Percentiles rank a stretch among this genome's conserved stretches.
phyloP scores from a whole-genome alignment of 2,329 filamentous ascomycete genomes.

The Colletotrichum paranaense region DNA sequence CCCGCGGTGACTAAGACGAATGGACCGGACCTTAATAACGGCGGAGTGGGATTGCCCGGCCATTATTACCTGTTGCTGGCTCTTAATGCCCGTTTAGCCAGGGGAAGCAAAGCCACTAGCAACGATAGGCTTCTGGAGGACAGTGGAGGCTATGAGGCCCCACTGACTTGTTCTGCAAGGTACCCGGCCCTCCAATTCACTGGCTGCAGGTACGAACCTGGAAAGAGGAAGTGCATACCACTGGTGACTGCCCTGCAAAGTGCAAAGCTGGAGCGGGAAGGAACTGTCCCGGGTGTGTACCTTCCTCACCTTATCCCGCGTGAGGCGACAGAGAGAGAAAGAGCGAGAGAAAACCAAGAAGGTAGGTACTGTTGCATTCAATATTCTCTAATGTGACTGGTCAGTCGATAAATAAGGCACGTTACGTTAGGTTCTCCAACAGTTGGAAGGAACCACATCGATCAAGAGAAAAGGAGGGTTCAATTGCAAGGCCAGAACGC shows the following conservation, averaged over 20 bases:
- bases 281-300: background rate
- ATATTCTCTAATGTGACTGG: background rate
- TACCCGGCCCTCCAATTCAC: slow-evolving; percentile 33
- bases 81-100: slow-evolving; percentile 10
- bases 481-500: slow-evolving; percentile 1
- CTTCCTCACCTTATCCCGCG: background rate
- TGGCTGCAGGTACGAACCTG: background rate
- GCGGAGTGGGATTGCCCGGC: slow-evolving; percentile 1
- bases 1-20: background rate
- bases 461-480: background rate
- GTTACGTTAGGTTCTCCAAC: background rate
- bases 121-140: slow-evolving; percentile 32
- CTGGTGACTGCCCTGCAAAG: too few species aligned
- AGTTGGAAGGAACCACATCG: background rate
- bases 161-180: slow-evolving; percentile 28
- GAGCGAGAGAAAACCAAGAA: background rate
- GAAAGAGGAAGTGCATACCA: background rate
- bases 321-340: background rate
- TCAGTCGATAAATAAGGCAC: background rate
- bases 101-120: slow-evolving; percentile 25
- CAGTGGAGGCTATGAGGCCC: slow-evolving; percentile 28
- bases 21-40: background rate
- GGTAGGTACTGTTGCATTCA: background rate
- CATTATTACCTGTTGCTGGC: background rate
- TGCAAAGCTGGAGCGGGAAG: background rate